phyloP scores from a whole-genome alignment of 257 asterid genomes.

The Ehretia macrophylla region DNA sequence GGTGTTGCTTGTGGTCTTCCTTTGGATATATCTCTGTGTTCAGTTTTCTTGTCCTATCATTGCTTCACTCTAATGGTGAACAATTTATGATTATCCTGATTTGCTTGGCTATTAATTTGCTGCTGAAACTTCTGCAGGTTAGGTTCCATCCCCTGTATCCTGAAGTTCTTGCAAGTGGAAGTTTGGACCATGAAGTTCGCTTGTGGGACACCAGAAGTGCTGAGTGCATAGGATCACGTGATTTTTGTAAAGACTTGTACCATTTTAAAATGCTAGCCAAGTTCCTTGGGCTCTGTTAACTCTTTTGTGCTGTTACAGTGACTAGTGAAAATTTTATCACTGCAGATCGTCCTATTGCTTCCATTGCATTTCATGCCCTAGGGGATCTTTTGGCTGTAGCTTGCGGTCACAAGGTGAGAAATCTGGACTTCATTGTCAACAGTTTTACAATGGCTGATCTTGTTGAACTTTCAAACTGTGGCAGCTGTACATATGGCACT shows the following conservation, averaged over 20 bases:
- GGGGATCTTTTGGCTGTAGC: constrained; percentile 97
- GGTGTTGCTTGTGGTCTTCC: not conserved
- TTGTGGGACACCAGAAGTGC: constrained; percentile 86
- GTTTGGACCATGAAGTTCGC: constrained; percentile 97
- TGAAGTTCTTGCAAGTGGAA: constrained; percentile 93
- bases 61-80: constrained; percentile 12
- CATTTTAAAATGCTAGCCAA: constrained; percentile 11
- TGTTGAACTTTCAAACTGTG: constrained; percentile 27
- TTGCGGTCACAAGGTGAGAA: constrained; percentile 92
- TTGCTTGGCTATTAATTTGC: constrained; percentile 22
- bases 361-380: constrained; percentile 95
- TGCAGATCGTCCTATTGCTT: constrained; percentile 96
- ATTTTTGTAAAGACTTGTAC: constrained; percentile 61
- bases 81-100: not conserved
- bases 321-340: constrained; percentile 15
- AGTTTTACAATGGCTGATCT: constrained; percentile 16
- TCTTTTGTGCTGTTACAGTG: constrained; percentile 7
- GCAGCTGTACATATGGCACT: constrained; percentile 95
- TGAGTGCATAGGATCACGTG: constrained; percentile 88
- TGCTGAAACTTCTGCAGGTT: constrained; percentile 54
- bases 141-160: constrained; percentile 88
- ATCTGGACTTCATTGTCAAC: constrained; percentile 17
- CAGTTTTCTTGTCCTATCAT: constrained; percentile 11
- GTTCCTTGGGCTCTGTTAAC: not conserved
- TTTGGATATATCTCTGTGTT: not conserved